phyloP scores from a whole-genome alignment of 1,284 basidiomycete genomes.

The Microbotryum violaceum region DNA sequence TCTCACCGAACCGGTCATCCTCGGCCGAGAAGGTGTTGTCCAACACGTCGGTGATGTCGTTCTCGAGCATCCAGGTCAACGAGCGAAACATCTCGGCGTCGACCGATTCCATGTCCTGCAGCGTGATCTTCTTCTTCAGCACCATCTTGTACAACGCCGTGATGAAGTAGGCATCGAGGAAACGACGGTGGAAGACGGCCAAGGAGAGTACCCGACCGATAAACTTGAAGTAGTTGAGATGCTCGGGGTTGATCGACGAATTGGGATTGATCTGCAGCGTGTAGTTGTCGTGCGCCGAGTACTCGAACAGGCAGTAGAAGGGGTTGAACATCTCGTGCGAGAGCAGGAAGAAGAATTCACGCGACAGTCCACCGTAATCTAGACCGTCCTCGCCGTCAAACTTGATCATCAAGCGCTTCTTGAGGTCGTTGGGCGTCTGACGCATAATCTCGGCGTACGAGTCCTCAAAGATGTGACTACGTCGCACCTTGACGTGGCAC shows the following conservation, averaged over 20 bases:
- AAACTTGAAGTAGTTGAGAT: constrained; percentile 99
- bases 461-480: constrained; percentile 92
- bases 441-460: constrained; percentile 94
- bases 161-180: constrained; percentile 98
- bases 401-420: constrained; percentile 95
- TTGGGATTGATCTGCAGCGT: constrained; percentile 69
- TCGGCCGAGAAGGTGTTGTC: constrained; percentile 91
- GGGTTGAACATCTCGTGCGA: constrained; percentile 79
- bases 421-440: constrained; percentile 85
- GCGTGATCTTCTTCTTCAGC: constrained; percentile 71
- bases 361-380: constrained; percentile 94
- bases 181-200: constrained; percentile 96
- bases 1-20: constrained; percentile 95
- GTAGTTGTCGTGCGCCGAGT: constrained; percentile 98
- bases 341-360: constrained; percentile 99
- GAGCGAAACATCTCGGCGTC: constrained; percentile 86
- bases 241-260: constrained; percentile 95
- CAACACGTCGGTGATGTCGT: constrained; percentile 88
- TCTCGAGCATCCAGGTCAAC: constrained; percentile 94
- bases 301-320: constrained; percentile 99
- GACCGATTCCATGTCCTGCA: constrained; percentile 82
- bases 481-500: constrained; percentile 91
- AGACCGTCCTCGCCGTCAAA: constrained; percentile 98
- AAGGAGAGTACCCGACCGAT: constrained; percentile 89
- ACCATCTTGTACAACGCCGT: constrained; percentile 99